A percentile compares a stretch with the other conserved stretches of the same genome.
Conservation (phyloP, 139 green algal species). For the Picochlorum sp. region DNA sequence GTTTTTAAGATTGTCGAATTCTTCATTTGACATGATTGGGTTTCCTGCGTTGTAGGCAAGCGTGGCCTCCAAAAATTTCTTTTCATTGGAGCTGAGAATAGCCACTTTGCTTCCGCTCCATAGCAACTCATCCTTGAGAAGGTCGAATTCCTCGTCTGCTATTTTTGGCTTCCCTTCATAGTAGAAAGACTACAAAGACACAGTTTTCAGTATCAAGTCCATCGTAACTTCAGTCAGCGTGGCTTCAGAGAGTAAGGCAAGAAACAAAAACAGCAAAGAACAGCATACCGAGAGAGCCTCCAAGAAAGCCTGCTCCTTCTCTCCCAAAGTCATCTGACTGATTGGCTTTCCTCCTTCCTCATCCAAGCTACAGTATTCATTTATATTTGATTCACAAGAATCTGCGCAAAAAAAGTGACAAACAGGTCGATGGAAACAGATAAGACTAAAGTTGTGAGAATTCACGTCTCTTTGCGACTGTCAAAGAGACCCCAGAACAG, state of each 20-base stretch:
- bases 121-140: constrained; percentile 79
- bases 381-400: constrained; percentile 16
- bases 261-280: not conserved
- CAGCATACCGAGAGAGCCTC: constrained; percentile 43
- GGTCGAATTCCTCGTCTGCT: constrained; percentile 71
- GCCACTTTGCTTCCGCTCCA: constrained; percentile 72
- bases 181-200: constrained; percentile 43
- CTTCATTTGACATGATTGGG: constrained; percentile 67
- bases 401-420: too few relatives aligned
- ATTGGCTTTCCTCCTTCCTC: not conserved
- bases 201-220: too few relatives aligned
- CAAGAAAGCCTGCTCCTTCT: constrained; percentile 83
- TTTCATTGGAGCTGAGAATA: constrained; percentile 49
- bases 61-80: constrained; percentile 74
- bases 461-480: too few relatives aligned
- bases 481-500: too few relatives aligned
- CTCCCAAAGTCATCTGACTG: constrained; percentile 39
- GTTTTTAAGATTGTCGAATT: constrained; percentile 62
- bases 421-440: too few relatives aligned
- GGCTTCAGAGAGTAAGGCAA: not conserved
- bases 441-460: too few relatives aligned
- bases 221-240: too few relatives aligned
- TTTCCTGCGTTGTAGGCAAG: constrained; percentile 51
- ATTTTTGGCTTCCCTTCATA: constrained; percentile 61
- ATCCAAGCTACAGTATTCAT: constrained; percentile 18